These are phyloP conservation scores for Lodderomyces metapsilosis DNA, from an alignment of 1,139 yeast genomes.

Conservation along the genomic window DNA sequence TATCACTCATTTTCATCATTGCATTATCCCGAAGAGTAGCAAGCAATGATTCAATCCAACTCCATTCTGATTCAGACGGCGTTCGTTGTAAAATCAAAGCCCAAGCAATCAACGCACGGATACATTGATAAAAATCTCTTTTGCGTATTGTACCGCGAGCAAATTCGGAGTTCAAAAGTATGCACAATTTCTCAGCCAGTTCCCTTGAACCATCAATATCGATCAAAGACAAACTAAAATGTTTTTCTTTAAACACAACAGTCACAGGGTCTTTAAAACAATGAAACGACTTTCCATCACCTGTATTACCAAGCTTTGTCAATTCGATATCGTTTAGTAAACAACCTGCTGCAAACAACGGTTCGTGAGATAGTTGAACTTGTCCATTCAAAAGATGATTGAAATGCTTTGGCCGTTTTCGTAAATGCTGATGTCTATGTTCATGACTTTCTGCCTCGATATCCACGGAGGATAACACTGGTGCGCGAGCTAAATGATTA, in stretches of 20 bases:
- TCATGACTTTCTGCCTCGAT: slow-evolving; percentile 38
- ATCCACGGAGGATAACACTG: slow-evolving; percentile 30
- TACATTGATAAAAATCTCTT: slow-evolving; percentile 19
- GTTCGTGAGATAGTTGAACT: slow-evolving; percentile 7
- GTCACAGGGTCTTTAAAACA: slow-evolving; percentile 20
- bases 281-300: slow-evolving; percentile 23
- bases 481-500: slow-evolving; percentile 19
- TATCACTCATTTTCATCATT: slow-evolving; percentile 1
- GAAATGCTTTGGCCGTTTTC: slow-evolving; percentile 1
- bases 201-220: slow-evolving; percentile 20
- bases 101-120: slow-evolving; percentile 33
- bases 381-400: not conserved
- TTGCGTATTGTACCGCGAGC: not conserved
- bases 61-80: slow-evolving; percentile 21
- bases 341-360: slow-evolving; percentile 10
- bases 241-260: slow-evolving; percentile 20
- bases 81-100: slow-evolving; percentile 28
- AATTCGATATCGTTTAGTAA: slow-evolving; percentile 20
- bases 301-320: slow-evolving; percentile 16
- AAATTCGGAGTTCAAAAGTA: slow-evolving; percentile 14
- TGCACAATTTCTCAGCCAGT: not conserved
- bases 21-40: slow-evolving; percentile 6
- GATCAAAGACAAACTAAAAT: slow-evolving; percentile 27
- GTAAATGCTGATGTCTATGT: not conserved
- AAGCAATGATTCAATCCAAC: slow-evolving; percentile 10